Evolutionary conservation across 768 basidiomycete genomes (phyloP).

Genomic region (Podaxis mareebaensis): DNA sequence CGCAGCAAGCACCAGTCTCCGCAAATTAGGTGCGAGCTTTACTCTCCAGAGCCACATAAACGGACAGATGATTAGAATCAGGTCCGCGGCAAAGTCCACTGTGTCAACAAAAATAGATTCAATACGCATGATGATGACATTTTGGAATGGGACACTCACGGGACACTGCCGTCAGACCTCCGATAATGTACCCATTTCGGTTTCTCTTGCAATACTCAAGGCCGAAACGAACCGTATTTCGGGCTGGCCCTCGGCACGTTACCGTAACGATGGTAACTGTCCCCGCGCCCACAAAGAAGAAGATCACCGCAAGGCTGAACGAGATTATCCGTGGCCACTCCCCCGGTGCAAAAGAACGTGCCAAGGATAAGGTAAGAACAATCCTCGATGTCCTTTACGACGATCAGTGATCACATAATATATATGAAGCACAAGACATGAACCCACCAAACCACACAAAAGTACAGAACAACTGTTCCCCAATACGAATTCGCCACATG

Average conservation of each 20-base stretch:
- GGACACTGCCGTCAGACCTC: background rate
- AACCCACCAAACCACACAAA: background rate
- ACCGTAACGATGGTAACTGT: background rate
- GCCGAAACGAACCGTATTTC: background rate
- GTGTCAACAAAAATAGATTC: background rate
- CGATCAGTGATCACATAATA: background rate
- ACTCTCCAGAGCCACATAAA: background rate
- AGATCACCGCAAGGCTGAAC: background rate
- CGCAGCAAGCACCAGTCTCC: background rate
- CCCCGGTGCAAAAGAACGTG: background rate
- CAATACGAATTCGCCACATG: background rate
- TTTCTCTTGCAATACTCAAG: background rate
- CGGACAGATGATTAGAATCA: background rate
- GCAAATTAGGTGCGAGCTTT: background rate
- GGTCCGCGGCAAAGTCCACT: background rate
- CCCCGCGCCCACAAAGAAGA: background rate
- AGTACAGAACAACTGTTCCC: background rate
- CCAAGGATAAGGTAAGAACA: background rate
- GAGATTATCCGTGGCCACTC: background rate
- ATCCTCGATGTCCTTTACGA: background rate
- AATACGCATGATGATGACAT: background rate
- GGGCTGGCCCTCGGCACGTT: background rate
- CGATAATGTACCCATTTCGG: background rate
- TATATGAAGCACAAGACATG: background rate
- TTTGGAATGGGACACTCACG: background rate